Conservation (phyloP, 2,329 filamentous ascomycete genomes). For the Penicillium vulpinum region DNA sequence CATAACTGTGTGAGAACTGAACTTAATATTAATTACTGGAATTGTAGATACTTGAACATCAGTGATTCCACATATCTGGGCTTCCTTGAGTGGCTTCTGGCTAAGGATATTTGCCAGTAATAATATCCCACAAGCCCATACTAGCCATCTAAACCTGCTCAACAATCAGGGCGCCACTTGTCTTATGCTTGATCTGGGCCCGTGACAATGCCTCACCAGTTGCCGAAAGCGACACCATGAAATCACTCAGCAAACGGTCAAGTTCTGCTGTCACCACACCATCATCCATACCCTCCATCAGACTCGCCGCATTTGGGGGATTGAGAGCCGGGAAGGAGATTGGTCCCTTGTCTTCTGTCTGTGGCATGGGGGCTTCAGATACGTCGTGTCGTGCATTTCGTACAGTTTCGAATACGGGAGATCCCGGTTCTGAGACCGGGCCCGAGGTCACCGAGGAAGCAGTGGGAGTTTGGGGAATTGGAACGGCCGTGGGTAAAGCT, state of each 20-base stretch:
- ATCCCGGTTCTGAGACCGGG: conserved; percentile 21
- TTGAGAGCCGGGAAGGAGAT: conserved; percentile 41
- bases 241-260: conserved; percentile 42
- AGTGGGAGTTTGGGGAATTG: conserved; percentile 18
- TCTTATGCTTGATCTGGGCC: conserved; percentile 13
- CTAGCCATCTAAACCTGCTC: conserved; percentile 13
- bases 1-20: neutral
- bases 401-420: conserved; percentile 22
- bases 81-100: neutral
- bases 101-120: neutral
- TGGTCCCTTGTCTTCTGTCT: conserved; percentile 10
- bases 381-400: conserved; percentile 18
- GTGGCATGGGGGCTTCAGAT: conserved; percentile 1
- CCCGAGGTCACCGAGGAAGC: conserved; percentile 11
- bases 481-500: conserved; percentile 29
- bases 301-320: conserved; percentile 41
- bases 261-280: conserved; percentile 41
- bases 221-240: conserved; percentile 40
- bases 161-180: conserved; percentile 11
- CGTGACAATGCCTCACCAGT: conserved; percentile 37
- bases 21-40: neutral
- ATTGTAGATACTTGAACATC: neutral
- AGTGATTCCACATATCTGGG: neutral
- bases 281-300: conserved; percentile 41
- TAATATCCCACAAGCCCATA: neutral